These are phyloP conservation scores for Colletotrichum orbiculare DNA, from an alignment of 2,329 filamentous ascomycete genomes.

Conservation along the genomic window DNA sequence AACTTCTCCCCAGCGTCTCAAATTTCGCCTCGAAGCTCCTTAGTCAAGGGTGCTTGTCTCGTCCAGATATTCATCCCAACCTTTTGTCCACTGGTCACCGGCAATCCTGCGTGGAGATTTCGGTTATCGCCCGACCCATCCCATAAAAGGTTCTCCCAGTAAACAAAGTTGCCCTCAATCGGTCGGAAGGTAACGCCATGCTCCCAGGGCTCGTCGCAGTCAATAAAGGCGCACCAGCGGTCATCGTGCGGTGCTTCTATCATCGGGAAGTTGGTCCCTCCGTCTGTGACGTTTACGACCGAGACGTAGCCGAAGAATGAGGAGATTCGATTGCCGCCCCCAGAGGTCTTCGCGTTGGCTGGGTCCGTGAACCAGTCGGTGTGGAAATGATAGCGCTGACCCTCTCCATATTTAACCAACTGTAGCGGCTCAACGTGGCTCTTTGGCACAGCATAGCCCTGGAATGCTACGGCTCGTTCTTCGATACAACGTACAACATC, in stretches of 20 bases:
- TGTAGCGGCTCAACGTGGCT: conserved; percentile 58
- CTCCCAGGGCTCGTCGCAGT: conserved; percentile 61
- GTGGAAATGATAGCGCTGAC: conserved; percentile 61
- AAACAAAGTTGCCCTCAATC: conserved; percentile 59
- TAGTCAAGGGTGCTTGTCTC: conserved; percentile 52
- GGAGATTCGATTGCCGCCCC: conserved; percentile 56
- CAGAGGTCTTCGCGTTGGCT: conserved; percentile 47
- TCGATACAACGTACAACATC: conserved; percentile 59
- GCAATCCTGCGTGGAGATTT: conserved; percentile 59
- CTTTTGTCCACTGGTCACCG: conserved; percentile 58
- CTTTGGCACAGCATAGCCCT: conserved; percentile 52
- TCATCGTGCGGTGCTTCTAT: conserved; percentile 49
- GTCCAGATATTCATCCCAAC: conserved; percentile 66
- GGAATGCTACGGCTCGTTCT: conserved; percentile 57
- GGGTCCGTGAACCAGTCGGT: conserved; percentile 62
- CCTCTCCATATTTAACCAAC: conserved; percentile 57
- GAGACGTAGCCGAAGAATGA: conserved; percentile 62
- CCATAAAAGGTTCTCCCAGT: conserved; percentile 57
- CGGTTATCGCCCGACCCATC: conserved; percentile 54
- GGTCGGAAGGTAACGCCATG: conserved; percentile 60
- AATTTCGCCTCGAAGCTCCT: conserved; percentile 46
- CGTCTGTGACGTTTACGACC: conserved; percentile 53
- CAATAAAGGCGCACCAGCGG: conserved; percentile 49
- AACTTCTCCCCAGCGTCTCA: background rate
- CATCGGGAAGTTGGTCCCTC: conserved; percentile 61